A percentile compares a stretch with the other conserved stretches of the same genome.
phyloP scores from a whole-genome alignment of 495 filamentous ascomycete genomes.

The Aspergillus bertholletiae region DNA sequence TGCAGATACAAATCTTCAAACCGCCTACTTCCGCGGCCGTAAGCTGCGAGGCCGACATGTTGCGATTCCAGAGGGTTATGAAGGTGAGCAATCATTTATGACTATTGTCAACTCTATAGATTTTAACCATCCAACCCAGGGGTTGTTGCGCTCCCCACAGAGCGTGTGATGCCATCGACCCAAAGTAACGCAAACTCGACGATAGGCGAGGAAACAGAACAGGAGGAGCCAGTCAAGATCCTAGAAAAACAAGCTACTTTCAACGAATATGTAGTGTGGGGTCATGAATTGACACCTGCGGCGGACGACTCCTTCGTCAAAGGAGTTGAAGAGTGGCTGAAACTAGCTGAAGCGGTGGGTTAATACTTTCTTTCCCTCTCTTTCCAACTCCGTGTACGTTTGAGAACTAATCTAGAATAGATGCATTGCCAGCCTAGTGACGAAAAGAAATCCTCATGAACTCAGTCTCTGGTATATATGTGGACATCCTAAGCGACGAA shows the following conservation, averaged over 20 bases:
- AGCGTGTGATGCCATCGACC: slow-evolving; percentile 21
- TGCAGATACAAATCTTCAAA: slow-evolving; percentile 28
- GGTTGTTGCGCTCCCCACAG: slow-evolving; percentile 37
- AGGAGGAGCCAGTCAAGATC: slow-evolving; percentile 53
- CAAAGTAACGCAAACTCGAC: slow-evolving; percentile 34
- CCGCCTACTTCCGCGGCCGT: slow-evolving; percentile 78
- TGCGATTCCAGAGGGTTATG: slow-evolving; percentile 70
- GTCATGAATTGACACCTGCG: slow-evolving; percentile 67
- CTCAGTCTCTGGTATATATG: neutral
- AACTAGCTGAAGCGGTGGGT: slow-evolving; percentile 62
- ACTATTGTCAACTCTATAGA: neutral
- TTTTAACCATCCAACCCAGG: slow-evolving; percentile 21
- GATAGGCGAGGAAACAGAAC: slow-evolving; percentile 30
- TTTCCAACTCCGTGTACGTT: neutral
- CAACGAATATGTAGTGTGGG: slow-evolving; percentile 78
- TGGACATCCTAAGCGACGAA: neutral
- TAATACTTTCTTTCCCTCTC: neutral
- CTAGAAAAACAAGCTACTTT: slow-evolving; percentile 66
- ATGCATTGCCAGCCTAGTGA: slow-evolving; percentile 26
- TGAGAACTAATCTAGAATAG: slow-evolving; percentile 16
- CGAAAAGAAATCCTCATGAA: slow-evolving; percentile 13
- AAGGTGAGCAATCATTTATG: slow-evolving; percentile 42
- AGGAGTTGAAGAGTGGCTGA: slow-evolving; percentile 79
- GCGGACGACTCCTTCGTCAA: slow-evolving; percentile 68
- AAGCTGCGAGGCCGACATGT: slow-evolving; percentile 69